These are phyloP conservation scores for Pichia sp. DNA, from an alignment of 1,139 yeast species.

Conservation along the genomic window DNA sequence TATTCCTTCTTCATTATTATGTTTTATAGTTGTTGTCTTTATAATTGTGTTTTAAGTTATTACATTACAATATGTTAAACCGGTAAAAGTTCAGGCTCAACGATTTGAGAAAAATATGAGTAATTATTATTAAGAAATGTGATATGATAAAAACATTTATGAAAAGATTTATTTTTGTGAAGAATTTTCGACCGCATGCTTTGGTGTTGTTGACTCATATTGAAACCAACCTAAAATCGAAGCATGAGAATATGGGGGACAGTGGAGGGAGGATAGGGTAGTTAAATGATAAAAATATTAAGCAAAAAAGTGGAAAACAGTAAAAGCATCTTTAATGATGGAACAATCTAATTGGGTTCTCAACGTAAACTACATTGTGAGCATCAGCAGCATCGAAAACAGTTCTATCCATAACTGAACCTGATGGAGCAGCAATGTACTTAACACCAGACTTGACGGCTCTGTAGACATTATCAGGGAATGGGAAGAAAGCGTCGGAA, in stretches of 20 bases:
- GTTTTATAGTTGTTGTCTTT: conserved; percentile 5
- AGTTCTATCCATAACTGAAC: conserved; percentile 96
- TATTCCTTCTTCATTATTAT: not conserved
- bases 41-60: conserved; percentile 7
- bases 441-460: conserved; percentile 96
- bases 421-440: conserved; percentile 93
- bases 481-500: conserved; percentile 99
- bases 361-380: conserved; percentile 80
- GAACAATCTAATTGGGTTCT: conserved; percentile 95
- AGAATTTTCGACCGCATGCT: not conserved
- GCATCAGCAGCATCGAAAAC: conserved; percentile 95
- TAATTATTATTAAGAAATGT: not conserved
- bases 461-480: conserved; percentile 97
- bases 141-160: not conserved
- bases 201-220: too few species aligned
- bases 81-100: not conserved
- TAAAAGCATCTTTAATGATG: conserved; percentile 57
- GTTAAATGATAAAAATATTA: not conserved
- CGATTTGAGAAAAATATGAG: not conserved
- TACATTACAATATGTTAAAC: not conserved
- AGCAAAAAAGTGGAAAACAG: not conserved
- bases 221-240: not conserved
- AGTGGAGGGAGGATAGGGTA: not conserved
- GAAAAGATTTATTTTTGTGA: not conserved
- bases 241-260: not conserved